phyloP scores from a whole-genome alignment of 2,329 filamentous ascomycete species.

The Onygena corvina region DNA sequence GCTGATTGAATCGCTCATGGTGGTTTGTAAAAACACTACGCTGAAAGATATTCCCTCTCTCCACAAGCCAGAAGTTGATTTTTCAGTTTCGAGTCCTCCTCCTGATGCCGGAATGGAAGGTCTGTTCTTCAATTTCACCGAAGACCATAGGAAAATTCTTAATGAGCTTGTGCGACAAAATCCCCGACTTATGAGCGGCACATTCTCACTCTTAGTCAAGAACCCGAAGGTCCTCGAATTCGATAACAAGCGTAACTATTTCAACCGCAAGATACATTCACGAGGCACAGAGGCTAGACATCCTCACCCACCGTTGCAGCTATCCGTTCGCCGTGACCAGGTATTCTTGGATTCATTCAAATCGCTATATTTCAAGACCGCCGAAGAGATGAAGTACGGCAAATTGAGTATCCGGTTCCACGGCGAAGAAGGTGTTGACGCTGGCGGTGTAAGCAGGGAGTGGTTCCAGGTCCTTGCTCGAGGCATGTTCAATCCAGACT shows the following conservation, averaged over 20 bases:
- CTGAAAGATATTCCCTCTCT: slow-evolving; percentile 51
- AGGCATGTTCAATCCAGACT: slow-evolving; percentile 98
- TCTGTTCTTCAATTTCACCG: slow-evolving; percentile 93
- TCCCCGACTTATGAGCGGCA: slow-evolving; percentile 96
- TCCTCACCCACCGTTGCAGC: slow-evolving; percentile 64
- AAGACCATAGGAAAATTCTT: slow-evolving; percentile 92
- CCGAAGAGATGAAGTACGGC: slow-evolving; percentile 97
- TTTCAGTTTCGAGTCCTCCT: slow-evolving; percentile 60
- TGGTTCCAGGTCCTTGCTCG: slow-evolving; percentile 97
- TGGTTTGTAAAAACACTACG: slow-evolving; percentile 96
- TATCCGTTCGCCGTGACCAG: slow-evolving; percentile 81
- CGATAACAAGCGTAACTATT: slow-evolving; percentile 99
- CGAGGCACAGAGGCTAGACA: slow-evolving; percentile 59
- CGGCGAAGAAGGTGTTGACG: slow-evolving; percentile 93
- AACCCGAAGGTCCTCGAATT: slow-evolving; percentile 98
- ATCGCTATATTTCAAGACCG: slow-evolving; percentile 91
- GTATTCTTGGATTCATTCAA: slow-evolving; percentile 98
- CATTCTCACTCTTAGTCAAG: slow-evolving; percentile 89
- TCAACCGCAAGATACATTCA: slow-evolving; percentile 81
- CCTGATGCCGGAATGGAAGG: slow-evolving; percentile 74
- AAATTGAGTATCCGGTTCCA: slow-evolving; percentile 97
- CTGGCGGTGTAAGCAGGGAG: slow-evolving; percentile 91
- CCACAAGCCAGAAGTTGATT: slow-evolving; percentile 48
- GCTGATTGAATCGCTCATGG: slow-evolving; percentile 93
- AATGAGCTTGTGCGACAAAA: slow-evolving; percentile 96